phyloP scores from a whole-genome alignment of 805 yeast species.

The Wickerhamomyces bisporus region DNA sequence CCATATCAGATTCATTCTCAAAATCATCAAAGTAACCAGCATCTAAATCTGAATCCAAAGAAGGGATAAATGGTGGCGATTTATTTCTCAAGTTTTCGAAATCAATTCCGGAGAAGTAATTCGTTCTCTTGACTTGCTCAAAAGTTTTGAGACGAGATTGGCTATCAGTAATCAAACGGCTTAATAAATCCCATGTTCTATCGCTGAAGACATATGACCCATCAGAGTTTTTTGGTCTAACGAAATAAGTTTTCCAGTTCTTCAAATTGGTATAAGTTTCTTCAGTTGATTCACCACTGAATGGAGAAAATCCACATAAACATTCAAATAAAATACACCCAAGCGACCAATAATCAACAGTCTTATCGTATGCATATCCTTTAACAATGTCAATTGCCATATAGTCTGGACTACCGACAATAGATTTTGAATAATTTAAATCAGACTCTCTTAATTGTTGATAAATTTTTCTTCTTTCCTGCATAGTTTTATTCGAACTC shows the following conservation, averaged over 20 bases:
- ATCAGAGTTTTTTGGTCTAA: conserved; percentile 87
- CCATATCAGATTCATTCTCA: conserved; percentile 94
- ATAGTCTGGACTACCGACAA: conserved; percentile 97
- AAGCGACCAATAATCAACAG: conserved; percentile 97
- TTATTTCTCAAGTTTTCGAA: conserved; percentile 65
- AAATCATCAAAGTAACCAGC: conserved; percentile 99
- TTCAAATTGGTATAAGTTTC: conserved; percentile 93
- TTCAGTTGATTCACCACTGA: conserved; percentile 87
- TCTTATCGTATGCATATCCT: conserved; percentile 88
- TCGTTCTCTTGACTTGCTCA: conserved; percentile 72
- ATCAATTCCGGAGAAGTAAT: conserved; percentile 80
- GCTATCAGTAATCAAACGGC: conserved; percentile 75
- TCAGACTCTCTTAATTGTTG: conserved; percentile 70
- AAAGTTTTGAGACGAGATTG: conserved; percentile 68
- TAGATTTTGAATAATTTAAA: conserved; percentile 85
- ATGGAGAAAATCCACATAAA: conserved; percentile 95
- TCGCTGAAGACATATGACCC: conserved; percentile 92
- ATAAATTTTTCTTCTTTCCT: conserved; percentile 84
- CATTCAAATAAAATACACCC: conserved; percentile 98
- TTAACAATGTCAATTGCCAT: conserved; percentile 93
- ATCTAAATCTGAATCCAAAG: conserved; percentile 92
- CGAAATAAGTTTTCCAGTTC: conserved; percentile 83
- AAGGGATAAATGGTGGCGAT: conserved; percentile 95
- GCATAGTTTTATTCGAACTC: conserved; percentile 59
- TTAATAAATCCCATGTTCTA: conserved; percentile 89